Evolutionary conservation across 2,329 filamentous ascomycete genomes (phyloP).

Genomic region (Stachybotrys chartarum): DNA sequence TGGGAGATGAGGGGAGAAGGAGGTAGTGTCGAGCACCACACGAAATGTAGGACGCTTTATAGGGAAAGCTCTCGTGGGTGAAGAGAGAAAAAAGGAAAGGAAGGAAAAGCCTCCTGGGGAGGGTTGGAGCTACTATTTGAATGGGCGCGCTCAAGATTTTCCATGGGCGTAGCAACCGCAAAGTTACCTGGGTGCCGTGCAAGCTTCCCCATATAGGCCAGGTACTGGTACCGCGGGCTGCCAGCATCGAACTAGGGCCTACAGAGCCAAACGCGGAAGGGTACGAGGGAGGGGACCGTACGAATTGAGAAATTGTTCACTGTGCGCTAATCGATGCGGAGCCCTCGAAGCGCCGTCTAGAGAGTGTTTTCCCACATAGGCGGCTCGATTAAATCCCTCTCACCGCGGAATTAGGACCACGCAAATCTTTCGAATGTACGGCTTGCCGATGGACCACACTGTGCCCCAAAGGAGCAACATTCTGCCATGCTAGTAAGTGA

Average conservation of each 20-base stretch:
- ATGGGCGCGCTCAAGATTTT: conserved; percentile 12
- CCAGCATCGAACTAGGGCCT: background rate
- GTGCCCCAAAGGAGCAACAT: background rate
- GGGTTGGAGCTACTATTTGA: conserved; percentile 33
- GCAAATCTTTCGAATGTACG: background rate
- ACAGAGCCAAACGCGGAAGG: conserved; percentile 2
- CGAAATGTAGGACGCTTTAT: conserved; percentile 38
- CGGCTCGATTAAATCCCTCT: background rate
- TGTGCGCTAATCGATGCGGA: background rate
- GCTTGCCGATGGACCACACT: background rate
- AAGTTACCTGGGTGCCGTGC: background rate
- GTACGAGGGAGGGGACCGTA: conserved; percentile 15
- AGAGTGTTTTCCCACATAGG: background rate
- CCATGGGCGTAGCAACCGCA: background rate
- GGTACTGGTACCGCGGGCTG: background rate
- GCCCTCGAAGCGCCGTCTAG: background rate
- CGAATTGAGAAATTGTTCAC: conserved; percentile 12
- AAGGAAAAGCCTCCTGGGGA: conserved; percentile 13
- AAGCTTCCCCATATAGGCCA: background rate
- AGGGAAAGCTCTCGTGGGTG: conserved; percentile 44
- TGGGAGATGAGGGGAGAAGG: conserved; percentile 16
- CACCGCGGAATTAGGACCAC: background rate
- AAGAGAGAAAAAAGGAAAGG: conserved; percentile 29
- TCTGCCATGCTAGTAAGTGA: background rate
- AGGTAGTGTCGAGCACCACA: conserved; percentile 37